These are phyloP conservation scores for Ustilago sp. DNA, from an alignment of 1,284 basidiomycete species.

Conservation along the genomic window DNA sequence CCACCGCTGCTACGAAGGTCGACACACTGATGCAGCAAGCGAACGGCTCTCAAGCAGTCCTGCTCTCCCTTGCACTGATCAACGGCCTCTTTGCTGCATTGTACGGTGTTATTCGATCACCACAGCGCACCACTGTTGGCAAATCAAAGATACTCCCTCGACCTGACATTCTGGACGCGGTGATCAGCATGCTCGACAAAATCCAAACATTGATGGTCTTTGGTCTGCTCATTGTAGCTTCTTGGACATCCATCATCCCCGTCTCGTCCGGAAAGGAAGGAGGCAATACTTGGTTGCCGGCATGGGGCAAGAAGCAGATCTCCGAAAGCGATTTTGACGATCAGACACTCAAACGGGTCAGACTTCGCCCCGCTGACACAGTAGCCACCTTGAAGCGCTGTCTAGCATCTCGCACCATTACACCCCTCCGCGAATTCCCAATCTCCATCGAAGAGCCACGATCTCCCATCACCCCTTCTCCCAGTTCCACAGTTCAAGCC, in stretches of 20 bases:
- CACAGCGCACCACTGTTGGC: background rate
- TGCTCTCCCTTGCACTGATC: conserved; percentile 27
- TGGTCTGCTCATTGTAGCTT: conserved; percentile 30
- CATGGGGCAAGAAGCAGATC: conserved; percentile 7
- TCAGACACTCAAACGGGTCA: conserved; percentile 13
- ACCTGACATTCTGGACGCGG: conserved; percentile 16
- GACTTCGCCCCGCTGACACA: conserved; percentile 25
- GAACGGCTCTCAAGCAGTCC: conserved; percentile 15
- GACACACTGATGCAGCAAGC: conserved; percentile 12
- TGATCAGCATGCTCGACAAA: conserved; percentile 29
- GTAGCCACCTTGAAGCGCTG: conserved; percentile 25
- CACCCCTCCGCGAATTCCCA: conserved; percentile 17
- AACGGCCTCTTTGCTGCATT: conserved; percentile 27
- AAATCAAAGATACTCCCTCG: conserved; percentile 3
- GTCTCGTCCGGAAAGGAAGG: background rate
- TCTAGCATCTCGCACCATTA: conserved; percentile 22
- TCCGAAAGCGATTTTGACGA: conserved; percentile 10
- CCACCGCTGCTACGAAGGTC: background rate
- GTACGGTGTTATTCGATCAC: conserved; percentile 10
- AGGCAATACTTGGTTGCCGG: conserved; percentile 11
- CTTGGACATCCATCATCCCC: conserved; percentile 26
- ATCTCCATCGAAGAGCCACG: conserved; percentile 13
- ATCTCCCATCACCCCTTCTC: background rate
- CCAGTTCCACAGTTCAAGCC: background rate
- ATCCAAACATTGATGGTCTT: conserved; percentile 37